Base-by-base conservation (phyloP, 257 asterid genomes). In the Osmanthus fragrans region DNA sequence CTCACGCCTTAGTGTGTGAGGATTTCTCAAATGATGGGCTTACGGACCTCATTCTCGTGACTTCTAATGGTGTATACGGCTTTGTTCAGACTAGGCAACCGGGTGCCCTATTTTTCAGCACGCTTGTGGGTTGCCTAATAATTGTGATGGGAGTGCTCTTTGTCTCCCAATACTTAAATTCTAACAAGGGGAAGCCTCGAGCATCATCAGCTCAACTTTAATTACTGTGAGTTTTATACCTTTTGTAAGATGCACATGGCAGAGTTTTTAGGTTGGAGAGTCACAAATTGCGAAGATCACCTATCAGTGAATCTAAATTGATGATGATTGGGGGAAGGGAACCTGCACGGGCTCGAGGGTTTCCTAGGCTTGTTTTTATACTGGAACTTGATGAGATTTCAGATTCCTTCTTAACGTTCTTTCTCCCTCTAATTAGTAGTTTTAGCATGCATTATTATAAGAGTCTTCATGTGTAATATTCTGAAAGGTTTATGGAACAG, bases 1-100 rank as follows among this genome's bases (percentile, higher is more conserved):
- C 97, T 2, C 97, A 96, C 42, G 87, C 95, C 7, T 80, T 96
- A 88, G 93, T 90, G 60, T 71, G 83, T 23, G 95, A 83, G 49
- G 99, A 96, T 80, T 96, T 93, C 77, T 96, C 99, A 27, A 92
- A 92, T 32, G 98, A 93, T 37, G 97, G 98, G 63, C 80, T 96
- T 72, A 89, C 94, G 0, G 99, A 96, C 86, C 82, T 96, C 10
- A 89, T 93, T 40, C 87, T 96, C 30, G 89, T 93, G 79, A 90
- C 97, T 72, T 86, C 96, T 18, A 86, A 80, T 58, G 99, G 99
- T 37, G 96, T 92, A 21, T 93, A 93, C 37, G 98, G 98, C 65
- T 96, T 96, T 79, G 97, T 92, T 40, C 99, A 96, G 84, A 92
- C 98, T 23, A 87, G 99, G 85, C 98, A 96, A 84, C 99, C 99